A percentile compares a stretch with the other conserved stretches of the same genome.
phyloP scores from a whole-genome alignment of 495 filamentous ascomycete genomes.

The Podospora anserina region DNA sequence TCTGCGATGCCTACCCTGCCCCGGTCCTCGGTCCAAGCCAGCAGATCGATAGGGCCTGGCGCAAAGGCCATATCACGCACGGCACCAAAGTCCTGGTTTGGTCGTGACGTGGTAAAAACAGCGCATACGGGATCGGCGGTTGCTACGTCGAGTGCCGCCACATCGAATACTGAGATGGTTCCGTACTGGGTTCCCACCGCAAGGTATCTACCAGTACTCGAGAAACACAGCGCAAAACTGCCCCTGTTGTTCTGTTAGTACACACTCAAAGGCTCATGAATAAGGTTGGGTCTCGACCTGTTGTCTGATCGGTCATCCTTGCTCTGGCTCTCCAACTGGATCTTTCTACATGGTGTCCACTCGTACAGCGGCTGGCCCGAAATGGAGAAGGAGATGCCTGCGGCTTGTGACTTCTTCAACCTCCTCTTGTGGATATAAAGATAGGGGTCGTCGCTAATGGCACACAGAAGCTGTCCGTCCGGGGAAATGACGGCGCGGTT shows the following conservation, averaged over 20 bases:
- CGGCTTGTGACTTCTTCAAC: slow-evolving; percentile 18
- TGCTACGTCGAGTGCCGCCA: slow-evolving; percentile 34
- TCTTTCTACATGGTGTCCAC: slow-evolving; percentile 41
- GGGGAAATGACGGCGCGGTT: slow-evolving; percentile 93
- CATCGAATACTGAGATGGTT: slow-evolving; percentile 52
- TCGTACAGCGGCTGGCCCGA: slow-evolving; percentile 26
- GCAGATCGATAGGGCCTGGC: slow-evolving; percentile 82
- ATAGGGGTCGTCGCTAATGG: slow-evolving; percentile 78
- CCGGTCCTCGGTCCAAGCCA: slow-evolving; percentile 90
- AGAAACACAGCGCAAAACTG: slow-evolving; percentile 56
- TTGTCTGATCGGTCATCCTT: slow-evolving; percentile 44
- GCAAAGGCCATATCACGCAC: slow-evolving; percentile 89
- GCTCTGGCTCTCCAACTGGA: slow-evolving; percentile 50
- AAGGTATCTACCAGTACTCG: slow-evolving; percentile 48
- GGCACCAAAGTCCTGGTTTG: slow-evolving; percentile 63
- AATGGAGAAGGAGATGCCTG: slow-evolving; percentile 6
- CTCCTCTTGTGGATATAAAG: slow-evolving; percentile 70
- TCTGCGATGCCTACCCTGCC: slow-evolving; percentile 83
- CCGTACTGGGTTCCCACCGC: slow-evolving; percentile 59
- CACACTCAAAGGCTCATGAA: neutral
- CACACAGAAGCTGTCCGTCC: slow-evolving; percentile 73
- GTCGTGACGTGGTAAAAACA: slow-evolving; percentile 55
- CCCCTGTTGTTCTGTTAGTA: slow-evolving; percentile 36
- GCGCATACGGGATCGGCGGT: slow-evolving; percentile 41
- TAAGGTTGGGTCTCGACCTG: slow-evolving; percentile 19